Base-by-base conservation (phyloP, 352 stramenopile genomes). In the Globisporangium mamillatum region DNA sequence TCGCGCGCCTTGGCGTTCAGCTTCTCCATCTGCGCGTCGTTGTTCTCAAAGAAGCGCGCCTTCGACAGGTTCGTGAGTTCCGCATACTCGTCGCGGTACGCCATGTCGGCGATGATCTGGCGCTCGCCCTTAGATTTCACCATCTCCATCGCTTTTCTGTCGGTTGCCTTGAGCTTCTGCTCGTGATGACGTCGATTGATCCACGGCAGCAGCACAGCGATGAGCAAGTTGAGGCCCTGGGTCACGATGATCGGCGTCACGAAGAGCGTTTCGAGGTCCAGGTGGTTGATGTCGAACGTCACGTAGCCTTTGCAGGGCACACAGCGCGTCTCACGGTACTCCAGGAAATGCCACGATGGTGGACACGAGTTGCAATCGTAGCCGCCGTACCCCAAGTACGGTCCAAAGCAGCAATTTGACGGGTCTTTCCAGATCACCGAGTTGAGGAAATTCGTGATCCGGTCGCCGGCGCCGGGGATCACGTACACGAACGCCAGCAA, bases 401-500 rank as follows among this genome's bases (percentile, higher is more conserved):
- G 80, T 3, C 86, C 86, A 60, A 94, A 94, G 70, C 86, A 94
- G 74, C 86, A 94, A 63, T 94, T 93, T 0, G 82, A 65, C 16
- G 85, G 84, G 53, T 94, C 86, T 4, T 91, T 84, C 82, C 84
- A 94, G 16, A 94, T 65, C 9, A 91, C 29, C 12, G 84, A 68
- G 68, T 94, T 94, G 41, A 94, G 73, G 27, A 89, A 83, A 54
- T 90, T 93, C 52, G 84, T 94, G 67, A 94, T 91, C 14, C 80
- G 84, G 75, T 94, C 83, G 24, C 86, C 86, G n/a, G 77, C 80
- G 20, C 86, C 86, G 1, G 86, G 86, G 66, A 94, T 80, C 60
- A 94, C 86, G 54, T 94, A 94, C 48, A 94, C 81, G 67, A 94
- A 94, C n/a, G 86, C 86, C 25, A 94, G 72, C 36, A 92, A 67